phyloP scores from a whole-genome alignment of 2,329 filamentous ascomycete species.

The Colletotrichum incanum region DNA sequence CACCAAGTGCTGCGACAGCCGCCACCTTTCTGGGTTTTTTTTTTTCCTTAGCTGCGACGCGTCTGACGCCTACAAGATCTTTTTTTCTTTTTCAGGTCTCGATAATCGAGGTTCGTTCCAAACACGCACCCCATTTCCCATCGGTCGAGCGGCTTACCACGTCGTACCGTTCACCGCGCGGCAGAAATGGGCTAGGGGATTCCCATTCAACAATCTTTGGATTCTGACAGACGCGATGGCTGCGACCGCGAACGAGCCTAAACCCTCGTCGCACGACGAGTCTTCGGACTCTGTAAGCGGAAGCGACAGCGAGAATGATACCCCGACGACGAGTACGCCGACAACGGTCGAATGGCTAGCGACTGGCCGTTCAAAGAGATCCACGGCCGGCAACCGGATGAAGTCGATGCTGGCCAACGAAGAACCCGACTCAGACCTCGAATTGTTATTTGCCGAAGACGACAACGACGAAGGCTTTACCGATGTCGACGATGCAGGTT shows the following conservation, averaged over 20 bases:
- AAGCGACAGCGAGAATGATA: constrained; percentile 55
- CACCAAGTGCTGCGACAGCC: constrained; percentile 35
- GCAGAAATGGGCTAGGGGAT: constrained; percentile 33
- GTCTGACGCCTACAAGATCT: constrained; percentile 20
- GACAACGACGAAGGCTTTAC: constrained; percentile 80
- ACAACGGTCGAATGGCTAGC: constrained; percentile 77
- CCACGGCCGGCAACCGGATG: constrained; percentile 89
- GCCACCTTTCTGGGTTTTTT: constrained; percentile 31
- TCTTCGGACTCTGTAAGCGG: constrained; percentile 45
- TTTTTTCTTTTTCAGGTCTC: not conserved
- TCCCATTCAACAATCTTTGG: not conserved
- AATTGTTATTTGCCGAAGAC: constrained; percentile 82
- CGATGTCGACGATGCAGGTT: constrained; percentile 76
- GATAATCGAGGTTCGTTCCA: not conserved
- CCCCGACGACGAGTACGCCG: constrained; percentile 47
- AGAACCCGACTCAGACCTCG: constrained; percentile 78
- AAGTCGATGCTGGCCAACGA: constrained; percentile 83
- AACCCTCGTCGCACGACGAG: constrained; percentile 37
- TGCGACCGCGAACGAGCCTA: constrained; percentile 24
- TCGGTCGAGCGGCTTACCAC: constrained; percentile 6
- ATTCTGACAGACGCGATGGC: constrained; percentile 39
- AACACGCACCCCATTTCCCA: constrained; percentile 5
- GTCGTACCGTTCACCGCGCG: constrained; percentile 7
- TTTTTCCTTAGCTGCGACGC: constrained; percentile 19
- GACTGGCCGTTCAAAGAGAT: constrained; percentile 80